A percentile compares a stretch with the other conserved stretches of the same genome.
These are phyloP conservation scores for Ceratobasidium theobromae DNA, from an alignment of 1,284 basidiomycete species.

Conservation along the genomic window DNA sequence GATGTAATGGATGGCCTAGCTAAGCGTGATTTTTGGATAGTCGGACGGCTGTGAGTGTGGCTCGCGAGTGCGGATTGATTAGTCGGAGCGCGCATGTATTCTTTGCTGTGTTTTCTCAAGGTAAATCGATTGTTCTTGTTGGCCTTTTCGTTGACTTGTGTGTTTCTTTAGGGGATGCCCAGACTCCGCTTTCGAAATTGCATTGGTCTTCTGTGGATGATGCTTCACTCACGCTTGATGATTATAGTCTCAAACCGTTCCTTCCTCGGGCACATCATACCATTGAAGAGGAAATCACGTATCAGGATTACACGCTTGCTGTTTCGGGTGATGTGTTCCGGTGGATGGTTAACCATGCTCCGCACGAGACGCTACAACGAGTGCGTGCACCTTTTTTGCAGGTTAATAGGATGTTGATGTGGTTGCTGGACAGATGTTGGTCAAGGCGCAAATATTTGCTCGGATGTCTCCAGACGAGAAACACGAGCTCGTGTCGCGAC, in stretches of 20 bases:
- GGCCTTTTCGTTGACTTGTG: neutral
- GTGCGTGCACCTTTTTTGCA: slow-evolving; percentile 52
- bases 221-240: slow-evolving; percentile 79
- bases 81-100: slow-evolving; percentile 92
- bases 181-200: slow-evolving; percentile 66
- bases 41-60: slow-evolving; percentile 95
- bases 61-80: slow-evolving; percentile 90
- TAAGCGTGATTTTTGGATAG: neutral
- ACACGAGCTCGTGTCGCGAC: slow-evolving; percentile 94
- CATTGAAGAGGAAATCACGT: slow-evolving; percentile 69
- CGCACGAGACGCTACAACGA: slow-evolving; percentile 89
- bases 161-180: slow-evolving; percentile 55
- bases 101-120: slow-evolving; percentile 77
- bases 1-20: neutral
- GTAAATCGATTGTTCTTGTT: slow-evolving; percentile 47
- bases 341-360: slow-evolving; percentile 97
- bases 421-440: slow-evolving; percentile 75
- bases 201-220: slow-evolving; percentile 96
- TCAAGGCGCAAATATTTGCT: slow-evolving; percentile 95
- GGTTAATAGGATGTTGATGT: slow-evolving; percentile 83
- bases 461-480: slow-evolving; percentile 99
- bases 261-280: slow-evolving; percentile 64
- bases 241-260: slow-evolving; percentile 82
- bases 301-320: slow-evolving; percentile 90
- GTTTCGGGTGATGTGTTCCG: slow-evolving; percentile 97